Percentiles rank a stretch among this genome's conserved stretches.
Conservation (phyloP, 306 rosid species). For the Lathyrus aphaca region DNA sequence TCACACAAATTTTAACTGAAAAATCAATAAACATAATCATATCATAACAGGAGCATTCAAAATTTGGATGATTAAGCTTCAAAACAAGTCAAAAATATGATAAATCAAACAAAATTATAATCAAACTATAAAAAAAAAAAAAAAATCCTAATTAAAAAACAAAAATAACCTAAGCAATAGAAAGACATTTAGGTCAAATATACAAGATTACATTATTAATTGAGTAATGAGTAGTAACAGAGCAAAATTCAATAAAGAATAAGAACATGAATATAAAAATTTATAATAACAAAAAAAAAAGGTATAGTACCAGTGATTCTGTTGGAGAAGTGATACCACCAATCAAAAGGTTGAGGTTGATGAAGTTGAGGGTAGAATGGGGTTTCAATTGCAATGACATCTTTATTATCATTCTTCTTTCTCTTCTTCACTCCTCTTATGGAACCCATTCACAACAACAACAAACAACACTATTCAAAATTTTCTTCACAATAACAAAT, state of each 20-base stretch:
- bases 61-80: slow-evolving; percentile 13
- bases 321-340: slow-evolving; percentile 82
- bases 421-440: slow-evolving; percentile 77
- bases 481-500: slow-evolving; percentile 28
- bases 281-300: background rate
- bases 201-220: background rate
- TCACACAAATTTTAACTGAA: background rate
- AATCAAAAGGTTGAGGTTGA: slow-evolving; percentile 65
- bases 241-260: background rate
- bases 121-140: background rate
- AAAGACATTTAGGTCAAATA: slow-evolving; percentile 27
- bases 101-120: slow-evolving; percentile 22
- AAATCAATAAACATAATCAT: slow-evolving; percentile 6
- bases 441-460: slow-evolving; percentile 64
- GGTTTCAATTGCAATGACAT: slow-evolving; percentile 47
- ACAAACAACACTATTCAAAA: slow-evolving; percentile 33
- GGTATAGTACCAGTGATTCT: slow-evolving; percentile 67
- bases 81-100: background rate
- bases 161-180: slow-evolving; percentile 15
- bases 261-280: slow-evolving; percentile 3
- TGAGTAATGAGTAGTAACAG: background rate
- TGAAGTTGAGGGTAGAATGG: slow-evolving; percentile 52
- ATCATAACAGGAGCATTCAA: slow-evolving; percentile 24
- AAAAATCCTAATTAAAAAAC: slow-evolving; percentile 6
- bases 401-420: slow-evolving; percentile 66